These are phyloP conservation scores for Plasmodium vivax DNA, from an alignment of 169 alveolate species.

Conservation along the genomic window DNA sequence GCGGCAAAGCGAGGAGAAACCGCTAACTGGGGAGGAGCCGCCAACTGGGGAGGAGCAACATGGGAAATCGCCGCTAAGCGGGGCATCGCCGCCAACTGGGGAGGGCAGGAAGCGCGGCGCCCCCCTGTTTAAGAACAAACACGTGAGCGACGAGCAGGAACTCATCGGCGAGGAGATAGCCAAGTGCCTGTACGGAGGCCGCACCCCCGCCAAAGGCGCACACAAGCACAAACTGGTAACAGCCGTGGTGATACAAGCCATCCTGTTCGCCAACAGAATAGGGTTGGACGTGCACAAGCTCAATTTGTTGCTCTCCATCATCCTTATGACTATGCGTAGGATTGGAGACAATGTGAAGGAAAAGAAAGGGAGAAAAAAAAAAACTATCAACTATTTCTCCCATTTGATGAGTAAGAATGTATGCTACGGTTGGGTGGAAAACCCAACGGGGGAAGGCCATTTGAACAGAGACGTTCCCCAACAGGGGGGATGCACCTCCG, in stretches of 20 bases:
- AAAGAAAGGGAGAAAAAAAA: constrained; percentile 32
- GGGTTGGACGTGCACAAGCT: constrained; percentile 43
- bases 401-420: constrained; percentile 32
- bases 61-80: neutral
- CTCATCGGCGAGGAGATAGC: constrained; percentile 22
- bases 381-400: constrained; percentile 30
- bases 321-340: constrained; percentile 30
- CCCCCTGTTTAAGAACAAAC: constrained; percentile 10
- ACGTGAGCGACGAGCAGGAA: constrained; percentile 17
- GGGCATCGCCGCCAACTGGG: neutral
- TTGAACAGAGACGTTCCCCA: neutral
- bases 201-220: neutral
- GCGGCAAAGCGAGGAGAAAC: neutral
- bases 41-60: neutral
- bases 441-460: neutral
- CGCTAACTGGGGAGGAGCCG: neutral
- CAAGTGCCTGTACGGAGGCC: constrained; percentile 2
- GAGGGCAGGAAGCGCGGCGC: neutral
- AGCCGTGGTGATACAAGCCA: constrained; percentile 37
- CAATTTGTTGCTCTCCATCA: constrained; percentile 51
- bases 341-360: constrained; percentile 37
- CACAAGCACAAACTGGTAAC: constrained; percentile 13
- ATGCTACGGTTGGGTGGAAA: neutral
- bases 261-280: constrained; percentile 32
- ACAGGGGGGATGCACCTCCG: neutral